Evolutionary conservation across 208 protist genomes (phyloP).

Genomic region (Acanthamoeba divionensis): DNA sequence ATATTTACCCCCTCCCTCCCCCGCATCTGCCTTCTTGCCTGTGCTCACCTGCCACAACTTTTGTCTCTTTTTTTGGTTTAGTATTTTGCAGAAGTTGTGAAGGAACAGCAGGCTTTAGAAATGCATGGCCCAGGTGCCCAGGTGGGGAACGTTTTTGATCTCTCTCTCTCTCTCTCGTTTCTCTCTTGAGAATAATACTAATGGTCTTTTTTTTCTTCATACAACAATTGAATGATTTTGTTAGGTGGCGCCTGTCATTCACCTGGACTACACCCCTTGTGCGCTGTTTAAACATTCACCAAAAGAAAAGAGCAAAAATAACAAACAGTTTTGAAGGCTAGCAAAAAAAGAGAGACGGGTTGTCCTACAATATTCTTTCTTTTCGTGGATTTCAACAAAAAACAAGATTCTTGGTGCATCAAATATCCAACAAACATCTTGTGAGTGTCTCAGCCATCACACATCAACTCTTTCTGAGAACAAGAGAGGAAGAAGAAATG

Average conservation of each 20-base stretch:
- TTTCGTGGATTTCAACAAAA: too few relatives aligned
- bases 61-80: background rate
- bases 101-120: constrained; percentile 35
- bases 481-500: too few relatives aligned
- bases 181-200: background rate
- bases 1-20: background rate
- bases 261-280: constrained; percentile 35
- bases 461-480: too few relatives aligned
- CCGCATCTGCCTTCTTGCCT: background rate
- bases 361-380: too few relatives aligned
- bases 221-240: background rate
- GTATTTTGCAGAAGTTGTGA: constrained; percentile 51
- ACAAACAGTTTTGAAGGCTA: background rate
- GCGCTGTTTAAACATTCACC: background rate
- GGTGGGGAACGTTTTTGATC: background rate
- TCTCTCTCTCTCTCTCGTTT: background rate
- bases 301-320: constrained; percentile 1
- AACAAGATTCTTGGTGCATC: too few relatives aligned
- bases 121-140: constrained; percentile 26
- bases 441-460: too few relatives aligned
- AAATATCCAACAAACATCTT: too few relatives aligned
- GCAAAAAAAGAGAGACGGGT: background rate
- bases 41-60: background rate
- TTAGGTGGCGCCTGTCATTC: constrained; percentile 23
- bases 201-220: background rate